Base-by-base conservation (phyloP, 2,329 filamentous ascomycete genomes). In the Aspergillus novoparasiticus region DNA sequence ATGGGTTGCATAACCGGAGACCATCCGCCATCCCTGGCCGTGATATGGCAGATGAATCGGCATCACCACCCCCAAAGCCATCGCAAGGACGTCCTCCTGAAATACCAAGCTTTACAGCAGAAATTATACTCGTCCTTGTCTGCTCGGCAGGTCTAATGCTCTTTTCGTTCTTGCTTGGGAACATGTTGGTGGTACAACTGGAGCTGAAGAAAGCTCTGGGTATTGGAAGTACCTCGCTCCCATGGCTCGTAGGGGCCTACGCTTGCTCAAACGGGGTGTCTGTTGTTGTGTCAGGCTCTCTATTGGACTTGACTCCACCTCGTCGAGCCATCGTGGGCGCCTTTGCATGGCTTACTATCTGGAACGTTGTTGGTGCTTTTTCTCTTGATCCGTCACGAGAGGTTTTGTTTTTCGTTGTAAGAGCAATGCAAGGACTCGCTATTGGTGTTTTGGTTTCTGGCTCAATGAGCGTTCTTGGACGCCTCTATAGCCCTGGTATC, bases 401-500 rank as follows among this genome's bases (percentile, higher is more conserved):
- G 50, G 71, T 74, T 16, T 68, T 78, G 1, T 76, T 79, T 65
- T 79, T 79, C 66, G 65, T 75, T 30, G 73, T 80, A 64, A 73
- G 77, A 19, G 77, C 75, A 12, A 76, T 79, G 76, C 76, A 79
- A 36, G 83, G 83, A 0, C 80, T 85, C 19, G 82, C 83, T 0
- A 82, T 84, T 6, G 80, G 82, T 0, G 77, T 85, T 14, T 61
- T 81, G 39, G 74, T 85, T 9, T 84, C 83, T 0, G 84, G 84
- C 56, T 79, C 73, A 9, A 75, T 85, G 63, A 83, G 81, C 21
- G 74, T 85, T 14, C 71, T 85, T 1, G 82, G 82, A 1, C 73
- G 76, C 1, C 76, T 80, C 0, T 85, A 84, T 64, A 74, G 75
- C 4, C 80, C 80, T 0, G 82, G 82, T 0, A 64, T 71, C 54